Evolutionary conservation across 805 yeast species (phyloP).

Genomic region (Citeromyces nyonsensis): DNA sequence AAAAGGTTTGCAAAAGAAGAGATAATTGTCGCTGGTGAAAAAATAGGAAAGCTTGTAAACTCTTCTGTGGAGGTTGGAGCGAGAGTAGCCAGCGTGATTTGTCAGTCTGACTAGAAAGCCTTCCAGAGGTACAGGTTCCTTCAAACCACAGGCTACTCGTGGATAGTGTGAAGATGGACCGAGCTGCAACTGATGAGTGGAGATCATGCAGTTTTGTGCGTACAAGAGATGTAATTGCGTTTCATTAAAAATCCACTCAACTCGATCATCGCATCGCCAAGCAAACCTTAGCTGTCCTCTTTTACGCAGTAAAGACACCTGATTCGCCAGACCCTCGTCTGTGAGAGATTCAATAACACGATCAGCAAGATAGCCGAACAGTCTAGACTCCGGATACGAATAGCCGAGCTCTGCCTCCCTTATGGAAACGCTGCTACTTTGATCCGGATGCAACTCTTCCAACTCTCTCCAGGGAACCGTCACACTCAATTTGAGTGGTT

Average conservation of each 20-base stretch:
- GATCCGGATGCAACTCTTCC: too few relatives aligned
- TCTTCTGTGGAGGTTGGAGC: constrained; percentile 13
- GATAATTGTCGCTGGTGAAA: constrained; percentile 40
- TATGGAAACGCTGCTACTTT: constrained; percentile 1
- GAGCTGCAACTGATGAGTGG: constrained; percentile 43
- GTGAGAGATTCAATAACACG: constrained; percentile 11
- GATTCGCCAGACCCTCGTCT: neutral
- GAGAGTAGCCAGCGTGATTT: constrained; percentile 26
- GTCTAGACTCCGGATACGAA: constrained; percentile 5
- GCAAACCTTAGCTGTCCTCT: constrained; percentile 27
- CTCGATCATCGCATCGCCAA: constrained; percentile 55
- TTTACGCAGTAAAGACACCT: too few relatives aligned
- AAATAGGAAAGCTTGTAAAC: constrained; percentile 46
- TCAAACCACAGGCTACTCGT: constrained; percentile 11
- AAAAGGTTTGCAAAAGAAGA: constrained; percentile 39
- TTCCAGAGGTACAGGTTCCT: constrained; percentile 66
- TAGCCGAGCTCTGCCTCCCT: constrained; percentile 9
- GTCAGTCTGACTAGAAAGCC: constrained; percentile 58
- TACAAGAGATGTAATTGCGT: constrained; percentile 23
- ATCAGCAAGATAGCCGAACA: constrained; percentile 19
- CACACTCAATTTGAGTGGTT: neutral
- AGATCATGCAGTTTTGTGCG: constrained; percentile 24
- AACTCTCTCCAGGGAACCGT: too few relatives aligned
- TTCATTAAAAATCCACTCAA: constrained; percentile 48
- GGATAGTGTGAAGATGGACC: constrained; percentile 29